phyloP scores from a whole-genome alignment of 2,329 filamentous ascomycete genomes.

The Aspergillus niger region DNA sequence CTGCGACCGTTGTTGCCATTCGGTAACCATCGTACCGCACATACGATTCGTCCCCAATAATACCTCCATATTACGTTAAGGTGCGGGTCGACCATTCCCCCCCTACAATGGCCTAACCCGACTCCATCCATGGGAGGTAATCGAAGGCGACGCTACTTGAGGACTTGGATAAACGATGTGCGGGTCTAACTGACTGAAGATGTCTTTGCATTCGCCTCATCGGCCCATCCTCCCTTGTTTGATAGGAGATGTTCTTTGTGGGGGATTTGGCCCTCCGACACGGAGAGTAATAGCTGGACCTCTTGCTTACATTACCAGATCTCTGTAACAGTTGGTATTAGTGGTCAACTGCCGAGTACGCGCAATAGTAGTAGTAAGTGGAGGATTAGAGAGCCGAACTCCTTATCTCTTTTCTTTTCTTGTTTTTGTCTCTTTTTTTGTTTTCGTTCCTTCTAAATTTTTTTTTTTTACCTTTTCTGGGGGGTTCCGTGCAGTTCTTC shows the following conservation, averaged over 20 bases:
- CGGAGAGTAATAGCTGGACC: not conserved
- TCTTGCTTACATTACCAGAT: not conserved
- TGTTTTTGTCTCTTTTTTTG: not conserved
- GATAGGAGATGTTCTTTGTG: conserved; percentile 5
- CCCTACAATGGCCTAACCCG: conserved; percentile 9
- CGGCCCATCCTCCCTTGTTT: not conserved
- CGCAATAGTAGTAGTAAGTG: conserved; percentile 14
- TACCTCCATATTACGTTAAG: not conserved
- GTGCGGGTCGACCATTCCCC: conserved; percentile 2
- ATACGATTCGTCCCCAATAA: conserved; percentile 9
- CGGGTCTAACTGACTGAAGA: conserved; percentile 5
- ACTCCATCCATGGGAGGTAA: conserved; percentile 6
- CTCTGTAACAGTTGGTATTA: conserved; percentile 7
- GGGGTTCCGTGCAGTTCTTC: not conserved
- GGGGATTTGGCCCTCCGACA: not conserved
- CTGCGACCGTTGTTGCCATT: conserved; percentile 4
- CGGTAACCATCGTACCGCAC: not conserved
- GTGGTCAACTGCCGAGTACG: conserved; percentile 1
- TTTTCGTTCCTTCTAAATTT: not conserved
- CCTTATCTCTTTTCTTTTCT: conserved; percentile 12
- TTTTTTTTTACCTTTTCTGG: conserved; percentile 1
- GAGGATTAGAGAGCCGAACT: conserved; percentile 7
- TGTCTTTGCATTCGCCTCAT: conserved; percentile 3
- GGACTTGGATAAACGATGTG: not conserved
- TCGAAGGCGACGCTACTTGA: conserved; percentile 7